Percentiles rank a stretch among this genome's conserved stretches.
phyloP scores from a whole-genome alignment of 495 filamentous ascomycete species.

The Venustampulla echinocandica region DNA sequence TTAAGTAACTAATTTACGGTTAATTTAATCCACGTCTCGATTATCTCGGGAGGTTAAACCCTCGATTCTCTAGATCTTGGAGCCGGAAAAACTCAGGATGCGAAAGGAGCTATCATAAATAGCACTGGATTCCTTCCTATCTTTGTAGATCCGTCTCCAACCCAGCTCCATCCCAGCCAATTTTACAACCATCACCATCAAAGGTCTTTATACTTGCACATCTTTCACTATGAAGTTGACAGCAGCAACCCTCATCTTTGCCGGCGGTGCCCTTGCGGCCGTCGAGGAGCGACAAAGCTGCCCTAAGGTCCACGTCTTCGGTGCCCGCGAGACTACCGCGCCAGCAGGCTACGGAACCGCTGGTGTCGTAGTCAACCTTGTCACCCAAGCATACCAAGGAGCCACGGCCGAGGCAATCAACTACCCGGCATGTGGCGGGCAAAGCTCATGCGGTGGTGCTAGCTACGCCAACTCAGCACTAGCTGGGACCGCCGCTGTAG shows the following conservation, averaged over 20 bases:
- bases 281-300: not conserved
- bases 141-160: too few species aligned
- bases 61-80: too few species aligned
- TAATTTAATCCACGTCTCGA: too few species aligned
- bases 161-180: too few species aligned
- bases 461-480: constrained; percentile 45
- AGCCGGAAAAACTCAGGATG: too few species aligned
- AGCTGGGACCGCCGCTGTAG: constrained; percentile 44
- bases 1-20: too few species aligned
- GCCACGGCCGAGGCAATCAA: constrained; percentile 45
- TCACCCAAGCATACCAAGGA: constrained; percentile 39
- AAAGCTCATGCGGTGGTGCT: constrained; percentile 38
- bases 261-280: not conserved
- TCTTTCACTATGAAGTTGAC: not conserved
- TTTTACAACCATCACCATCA: too few species aligned
- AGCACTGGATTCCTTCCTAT: too few species aligned
- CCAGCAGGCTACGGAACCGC: constrained; percentile 45
- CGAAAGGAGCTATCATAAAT: too few species aligned
- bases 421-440: constrained; percentile 55
- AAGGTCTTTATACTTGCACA: not conserved
- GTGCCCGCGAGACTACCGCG: constrained; percentile 56
- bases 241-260: not conserved
- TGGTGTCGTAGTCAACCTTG: constrained; percentile 40
- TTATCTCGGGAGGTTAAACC: too few species aligned
- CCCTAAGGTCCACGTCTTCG: constrained; percentile 41